These are phyloP conservation scores for Ogataea trehaloabstinens DNA, from an alignment of 805 yeast species.

Conservation along the genomic window DNA sequence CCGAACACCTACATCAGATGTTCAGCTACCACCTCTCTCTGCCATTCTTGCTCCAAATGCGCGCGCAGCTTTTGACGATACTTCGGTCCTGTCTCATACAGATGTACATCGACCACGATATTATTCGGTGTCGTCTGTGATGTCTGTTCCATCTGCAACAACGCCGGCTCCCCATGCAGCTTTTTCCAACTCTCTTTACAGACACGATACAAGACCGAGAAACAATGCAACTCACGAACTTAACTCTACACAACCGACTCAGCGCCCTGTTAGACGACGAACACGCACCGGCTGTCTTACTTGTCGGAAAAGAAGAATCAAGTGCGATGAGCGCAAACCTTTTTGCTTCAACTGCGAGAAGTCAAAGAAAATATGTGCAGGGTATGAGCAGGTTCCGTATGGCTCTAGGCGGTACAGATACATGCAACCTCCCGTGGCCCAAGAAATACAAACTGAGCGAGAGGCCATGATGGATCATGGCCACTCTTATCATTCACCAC, in stretches of 20 bases:
- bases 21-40: conserved; percentile 22
- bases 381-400: conserved; percentile 49
- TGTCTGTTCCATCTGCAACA: not conserved
- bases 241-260: too few species aligned
- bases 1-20: conserved; percentile 3
- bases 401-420: conserved; percentile 28
- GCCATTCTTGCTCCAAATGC: conserved; percentile 13
- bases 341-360: conserved; percentile 67
- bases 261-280: conserved; percentile 46
- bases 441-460: conserved; percentile 16
- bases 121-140: not conserved
- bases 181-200: too few species aligned
- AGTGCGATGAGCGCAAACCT: conserved; percentile 75
- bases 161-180: not conserved
- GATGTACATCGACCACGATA: conserved; percentile 1
- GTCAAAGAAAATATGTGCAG: conserved; percentile 62
- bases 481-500: conserved; percentile 12
- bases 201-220: too few species aligned
- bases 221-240: too few species aligned
- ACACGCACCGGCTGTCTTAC: conserved; percentile 77
- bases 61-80: not conserved
- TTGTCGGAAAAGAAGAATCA: conserved; percentile 67
- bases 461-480: conserved; percentile 2
- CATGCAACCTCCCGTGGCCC: conserved; percentile 23
- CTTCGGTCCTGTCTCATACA: not conserved